These are phyloP conservation scores for Cercophora sp. DNA, from an alignment of 495 filamentous ascomycete genomes.

Conservation along the genomic window DNA sequence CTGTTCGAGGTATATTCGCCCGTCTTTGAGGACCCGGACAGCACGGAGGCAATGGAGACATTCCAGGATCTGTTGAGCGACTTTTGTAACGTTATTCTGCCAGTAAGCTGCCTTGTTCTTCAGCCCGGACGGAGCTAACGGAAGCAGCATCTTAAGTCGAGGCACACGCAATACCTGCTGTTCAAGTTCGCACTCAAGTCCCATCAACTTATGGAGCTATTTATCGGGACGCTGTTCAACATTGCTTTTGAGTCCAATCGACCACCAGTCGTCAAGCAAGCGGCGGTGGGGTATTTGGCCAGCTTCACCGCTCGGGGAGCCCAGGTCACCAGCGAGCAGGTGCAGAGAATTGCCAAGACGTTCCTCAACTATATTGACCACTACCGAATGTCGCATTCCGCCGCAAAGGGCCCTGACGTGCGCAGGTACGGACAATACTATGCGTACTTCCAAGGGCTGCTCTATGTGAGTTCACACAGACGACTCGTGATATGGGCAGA, in stretches of 20 bases:
- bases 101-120: conserved; percentile 59
- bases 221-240: conserved; percentile 72
- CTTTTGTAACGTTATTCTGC: conserved; percentile 80
- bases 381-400: conserved; percentile 54
- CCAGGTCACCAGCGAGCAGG: conserved; percentile 67
- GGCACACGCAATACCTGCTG: conserved; percentile 45
- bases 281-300: conserved; percentile 82
- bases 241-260: conserved; percentile 51
- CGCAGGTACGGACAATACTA: conserved; percentile 82
- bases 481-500: conserved; percentile 37
- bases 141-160: conserved; percentile 28
- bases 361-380: conserved; percentile 69
- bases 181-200: conserved; percentile 89
- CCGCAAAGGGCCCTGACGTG: conserved; percentile 78
- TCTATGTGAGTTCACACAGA: conserved; percentile 18
- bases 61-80: conserved; percentile 75
- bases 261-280: conserved; percentile 67
- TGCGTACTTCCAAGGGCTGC: conserved; percentile 70
- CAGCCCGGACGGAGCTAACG: no score
- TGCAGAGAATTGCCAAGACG: conserved; percentile 71
- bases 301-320: conserved; percentile 88
- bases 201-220: conserved; percentile 68
- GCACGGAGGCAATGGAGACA: conserved; percentile 42
- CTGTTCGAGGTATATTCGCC: conserved; percentile 79
- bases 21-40: conserved; percentile 56